These are phyloP conservation scores for Umbelopsis isabellina DNA, from an alignment of 192 early-diverging fungal genomes.

Conservation along the genomic window DNA sequence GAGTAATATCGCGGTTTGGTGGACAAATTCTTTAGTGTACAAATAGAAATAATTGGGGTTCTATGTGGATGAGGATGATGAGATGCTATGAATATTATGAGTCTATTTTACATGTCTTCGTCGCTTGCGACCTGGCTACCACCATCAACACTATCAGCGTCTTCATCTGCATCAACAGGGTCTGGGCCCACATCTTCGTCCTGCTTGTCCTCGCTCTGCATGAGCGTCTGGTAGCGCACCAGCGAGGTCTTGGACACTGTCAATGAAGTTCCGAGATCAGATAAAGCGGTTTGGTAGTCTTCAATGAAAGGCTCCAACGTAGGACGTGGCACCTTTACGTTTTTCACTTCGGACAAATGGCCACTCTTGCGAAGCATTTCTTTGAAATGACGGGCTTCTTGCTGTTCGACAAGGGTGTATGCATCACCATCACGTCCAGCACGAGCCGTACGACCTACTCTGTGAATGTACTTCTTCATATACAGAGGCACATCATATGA, in stretches of 20 bases:
- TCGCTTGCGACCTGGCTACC: too few relatives aligned
- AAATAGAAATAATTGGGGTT: too few relatives aligned
- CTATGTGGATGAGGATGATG: too few relatives aligned
- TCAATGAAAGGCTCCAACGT: slow-evolving; percentile 40
- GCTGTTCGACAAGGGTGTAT: slow-evolving; percentile 70
- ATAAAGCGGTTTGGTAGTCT: slow-evolving; percentile 43
- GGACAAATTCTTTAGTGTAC: too few relatives aligned
- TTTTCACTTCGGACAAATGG: slow-evolving; percentile 59
- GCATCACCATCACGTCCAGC: slow-evolving; percentile 84
- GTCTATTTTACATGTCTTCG: too few relatives aligned
- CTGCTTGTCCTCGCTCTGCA: not conserved
- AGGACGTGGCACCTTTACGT: slow-evolving; percentile 52
- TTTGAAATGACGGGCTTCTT: slow-evolving; percentile 74
- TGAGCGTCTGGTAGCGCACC: slow-evolving; percentile 1
- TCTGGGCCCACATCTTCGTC: not conserved
- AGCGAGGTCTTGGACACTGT: not conserved
- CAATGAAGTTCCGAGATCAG: slow-evolving; percentile 32
- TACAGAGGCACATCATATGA: slow-evolving; percentile 86
- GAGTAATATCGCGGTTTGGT: too few relatives aligned
- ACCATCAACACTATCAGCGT: not conserved
- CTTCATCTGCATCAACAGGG: not conserved
- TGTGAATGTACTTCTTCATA: slow-evolving; percentile 89
- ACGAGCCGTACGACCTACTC: slow-evolving; percentile 90
- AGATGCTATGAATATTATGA: too few relatives aligned
- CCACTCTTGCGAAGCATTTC: slow-evolving; percentile 68